phyloP scores from a whole-genome alignment of 2,329 filamentous ascomycete species.

The Trichoderma polysporum region DNA sequence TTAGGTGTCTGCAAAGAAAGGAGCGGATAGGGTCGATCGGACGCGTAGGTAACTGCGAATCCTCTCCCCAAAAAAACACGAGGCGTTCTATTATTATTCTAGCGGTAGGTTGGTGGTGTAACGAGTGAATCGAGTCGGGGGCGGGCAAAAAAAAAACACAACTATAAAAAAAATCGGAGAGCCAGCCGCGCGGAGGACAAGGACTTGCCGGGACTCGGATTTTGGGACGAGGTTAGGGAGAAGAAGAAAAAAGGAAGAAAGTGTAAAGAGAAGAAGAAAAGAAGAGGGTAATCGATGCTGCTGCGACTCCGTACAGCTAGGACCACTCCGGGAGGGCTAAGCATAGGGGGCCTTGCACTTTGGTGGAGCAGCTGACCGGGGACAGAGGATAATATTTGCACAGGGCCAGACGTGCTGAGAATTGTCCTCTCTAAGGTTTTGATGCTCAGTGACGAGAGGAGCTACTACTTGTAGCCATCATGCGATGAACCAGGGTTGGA shows the following conservation, averaged over 20 bases:
- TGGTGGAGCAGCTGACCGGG: slow-evolving; percentile 11
- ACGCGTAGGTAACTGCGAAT: slow-evolving; percentile 14
- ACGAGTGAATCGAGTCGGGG: slow-evolving; percentile 13
- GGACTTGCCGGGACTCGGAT: slow-evolving; percentile 20
- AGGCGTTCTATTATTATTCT: slow-evolving; percentile 19
- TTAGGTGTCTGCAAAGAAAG: neutral
- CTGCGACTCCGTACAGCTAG: slow-evolving; percentile 6
- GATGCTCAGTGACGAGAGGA: neutral
- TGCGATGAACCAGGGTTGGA: too few species aligned
- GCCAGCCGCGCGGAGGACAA: slow-evolving; percentile 22
- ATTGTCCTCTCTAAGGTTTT: too few species aligned
- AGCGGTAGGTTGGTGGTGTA: slow-evolving; percentile 15
- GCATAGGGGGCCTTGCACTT: slow-evolving; percentile 5
- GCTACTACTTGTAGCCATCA: neutral
- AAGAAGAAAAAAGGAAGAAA: neutral
- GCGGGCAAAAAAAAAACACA: neutral
- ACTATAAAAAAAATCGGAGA: slow-evolving; percentile 12
- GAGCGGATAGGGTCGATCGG: slow-evolving; percentile 12
- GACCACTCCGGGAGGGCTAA: slow-evolving; percentile 10
- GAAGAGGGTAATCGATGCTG: neutral
- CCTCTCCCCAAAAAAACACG: slow-evolving; percentile 11
- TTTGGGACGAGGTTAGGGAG: neutral
- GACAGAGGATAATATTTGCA: neutral
- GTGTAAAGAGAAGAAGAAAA: neutral
- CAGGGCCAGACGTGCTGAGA: too few species aligned